Percentiles rank a stretch among this genome's conserved stretches.
phyloP scores from a whole-genome alignment of 495 filamentous ascomycete genomes.

The Parathielavia appendiculata region DNA sequence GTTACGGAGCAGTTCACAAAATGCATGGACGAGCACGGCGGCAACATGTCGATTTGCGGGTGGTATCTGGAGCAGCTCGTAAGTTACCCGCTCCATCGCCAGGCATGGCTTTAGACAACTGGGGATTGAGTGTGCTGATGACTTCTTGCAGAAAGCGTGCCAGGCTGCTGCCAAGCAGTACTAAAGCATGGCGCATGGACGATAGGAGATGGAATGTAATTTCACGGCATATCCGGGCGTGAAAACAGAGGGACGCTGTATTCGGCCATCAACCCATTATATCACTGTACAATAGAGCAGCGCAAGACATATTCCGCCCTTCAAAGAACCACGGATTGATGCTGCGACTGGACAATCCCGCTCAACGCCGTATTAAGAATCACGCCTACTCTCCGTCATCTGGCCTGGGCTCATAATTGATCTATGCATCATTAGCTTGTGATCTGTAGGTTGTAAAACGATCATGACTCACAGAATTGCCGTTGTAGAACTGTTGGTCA shows the following conservation, averaged over 20 bases:
- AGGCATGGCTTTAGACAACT: not conserved
- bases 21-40: constrained; percentile 91
- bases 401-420: constrained; percentile 68
- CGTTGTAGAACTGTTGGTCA: constrained; percentile 74
- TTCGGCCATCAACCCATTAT: not conserved
- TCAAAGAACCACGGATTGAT: not conserved
- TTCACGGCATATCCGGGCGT: not conserved
- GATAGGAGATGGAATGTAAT: constrained; percentile 6
- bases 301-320: constrained; percentile 6
- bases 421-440: constrained; percentile 37
- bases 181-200: constrained; percentile 41
- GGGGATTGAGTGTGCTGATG: constrained; percentile 16
- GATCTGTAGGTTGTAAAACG: not conserved
- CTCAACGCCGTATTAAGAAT: constrained; percentile 31
- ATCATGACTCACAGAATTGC: constrained; percentile 65
- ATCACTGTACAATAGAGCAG: constrained; percentile 9
- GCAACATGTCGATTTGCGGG: constrained; percentile 89
- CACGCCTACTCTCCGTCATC: constrained; percentile 37
- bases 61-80: constrained; percentile 95
- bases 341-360: constrained; percentile 2
- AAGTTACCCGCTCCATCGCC: not conserved
- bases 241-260: not conserved
- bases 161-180: constrained; percentile 84
- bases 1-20: constrained; percentile 83
- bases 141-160: constrained; percentile 68